A percentile compares a stretch with the other conserved stretches of the same genome.
Evolutionary conservation across 306 rosid species (phyloP).

Genomic region (Acacia crassicarpa): DNA sequence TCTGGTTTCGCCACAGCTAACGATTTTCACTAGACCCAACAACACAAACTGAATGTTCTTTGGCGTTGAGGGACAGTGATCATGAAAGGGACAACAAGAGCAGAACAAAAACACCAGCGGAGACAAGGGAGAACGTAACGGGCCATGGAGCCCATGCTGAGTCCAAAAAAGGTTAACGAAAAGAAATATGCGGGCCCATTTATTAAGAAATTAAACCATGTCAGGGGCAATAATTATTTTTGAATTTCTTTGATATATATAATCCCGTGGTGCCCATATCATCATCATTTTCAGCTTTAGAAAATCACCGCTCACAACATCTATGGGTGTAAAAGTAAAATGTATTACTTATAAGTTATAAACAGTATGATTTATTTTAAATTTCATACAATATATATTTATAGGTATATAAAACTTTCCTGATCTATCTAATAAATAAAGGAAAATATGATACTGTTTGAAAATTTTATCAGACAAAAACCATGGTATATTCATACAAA

Average conservation of each 20-base stretch:
- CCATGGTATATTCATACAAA: background rate
- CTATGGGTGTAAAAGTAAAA: too few relatives aligned
- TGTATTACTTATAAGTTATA: background rate
- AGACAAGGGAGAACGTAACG: background rate
- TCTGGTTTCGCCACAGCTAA: too few relatives aligned
- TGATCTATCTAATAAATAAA: too few relatives aligned
- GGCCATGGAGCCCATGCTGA: background rate
- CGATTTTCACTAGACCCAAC: too few relatives aligned
- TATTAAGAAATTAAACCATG: background rate
- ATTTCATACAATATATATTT: background rate
- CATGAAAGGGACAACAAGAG: background rate
- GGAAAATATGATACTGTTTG: too few relatives aligned
- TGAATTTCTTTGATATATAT: background rate
- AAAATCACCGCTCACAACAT: background rate
- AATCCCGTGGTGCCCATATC: background rate
- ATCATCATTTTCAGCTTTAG: background rate
- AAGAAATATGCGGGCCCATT: background rate
- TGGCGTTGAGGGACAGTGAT: background rate
- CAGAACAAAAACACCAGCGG: background rate
- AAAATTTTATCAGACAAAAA: too few relatives aligned
- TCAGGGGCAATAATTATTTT: background rate
- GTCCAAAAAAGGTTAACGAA: background rate
- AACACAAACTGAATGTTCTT: background rate
- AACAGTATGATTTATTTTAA: background rate
- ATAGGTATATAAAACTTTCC: too few relatives aligned